A percentile compares a stretch with the other conserved stretches of the same genome.
These are phyloP conservation scores for Warburgia ugandensis DNA, from an alignment of 164 flowering plant species.

Conservation along the genomic window DNA sequence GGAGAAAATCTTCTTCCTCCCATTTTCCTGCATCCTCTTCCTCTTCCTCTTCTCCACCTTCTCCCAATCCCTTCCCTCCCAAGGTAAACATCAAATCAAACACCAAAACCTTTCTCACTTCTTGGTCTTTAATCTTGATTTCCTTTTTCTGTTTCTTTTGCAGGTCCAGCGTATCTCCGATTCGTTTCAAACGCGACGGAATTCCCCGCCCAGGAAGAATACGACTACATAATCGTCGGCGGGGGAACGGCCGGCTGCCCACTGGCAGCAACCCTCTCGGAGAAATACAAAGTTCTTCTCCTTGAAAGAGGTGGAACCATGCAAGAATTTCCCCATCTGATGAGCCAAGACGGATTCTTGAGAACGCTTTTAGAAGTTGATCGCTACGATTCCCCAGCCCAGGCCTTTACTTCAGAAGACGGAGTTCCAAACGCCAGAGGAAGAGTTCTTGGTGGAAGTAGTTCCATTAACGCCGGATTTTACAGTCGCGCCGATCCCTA, in stretches of 20 bases:
- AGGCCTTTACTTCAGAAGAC: conserved; percentile 71
- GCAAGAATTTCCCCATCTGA: conserved; percentile 12
- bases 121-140: not conserved
- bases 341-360: conserved; percentile 66
- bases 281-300: conserved; percentile 40
- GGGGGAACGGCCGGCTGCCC: conserved; percentile 97
- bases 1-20: not conserved
- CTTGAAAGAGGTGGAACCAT: conserved; percentile 54
- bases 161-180: conserved; percentile 43
- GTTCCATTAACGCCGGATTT: conserved; percentile 84
- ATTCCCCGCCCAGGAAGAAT: conserved; percentile 53
- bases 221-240: conserved; percentile 82
- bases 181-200: conserved; percentile 61
- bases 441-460: conserved; percentile 85
- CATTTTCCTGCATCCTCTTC: not conserved
- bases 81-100: not conserved
- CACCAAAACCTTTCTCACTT: no score
- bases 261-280: conserved; percentile 72
- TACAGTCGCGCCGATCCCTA: conserved; percentile 59
- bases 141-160: conserved; percentile 5
- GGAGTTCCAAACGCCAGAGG: conserved; percentile 85
- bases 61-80: not conserved
- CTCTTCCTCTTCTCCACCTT: not conserved
- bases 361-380: conserved; percentile 36
- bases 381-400: conserved; percentile 49